phyloP scores from a whole-genome alignment of 805 yeast genomes.

The Candida ortonii region DNA sequence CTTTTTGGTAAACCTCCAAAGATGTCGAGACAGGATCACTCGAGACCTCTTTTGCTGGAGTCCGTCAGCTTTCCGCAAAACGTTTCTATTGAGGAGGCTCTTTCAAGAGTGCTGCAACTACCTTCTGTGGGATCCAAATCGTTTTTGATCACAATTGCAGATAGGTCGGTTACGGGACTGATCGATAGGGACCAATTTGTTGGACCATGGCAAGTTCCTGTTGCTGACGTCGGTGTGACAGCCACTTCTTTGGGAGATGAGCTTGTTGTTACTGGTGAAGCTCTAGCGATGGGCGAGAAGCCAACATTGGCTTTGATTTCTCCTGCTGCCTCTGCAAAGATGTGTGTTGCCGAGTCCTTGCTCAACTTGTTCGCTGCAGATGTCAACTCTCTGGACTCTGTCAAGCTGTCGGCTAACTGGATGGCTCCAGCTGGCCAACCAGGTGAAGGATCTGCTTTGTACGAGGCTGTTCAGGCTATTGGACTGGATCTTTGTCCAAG shows the following conservation, averaged over 20 bases:
- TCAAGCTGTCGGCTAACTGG: conserved; percentile 96
- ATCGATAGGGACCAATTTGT: conserved; percentile 98
- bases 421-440: conserved; percentile 95
- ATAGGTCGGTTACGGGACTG: conserved; percentile 94
- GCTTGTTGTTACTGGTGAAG: conserved; percentile 83
- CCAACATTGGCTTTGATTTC: conserved; percentile 87
- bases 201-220: conserved; percentile 99
- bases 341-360: conserved; percentile 93
- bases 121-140: conserved; percentile 96
- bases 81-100: conserved; percentile 56
- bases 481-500: conserved; percentile 94
- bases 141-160: conserved; percentile 96
- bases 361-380: conserved; percentile 89
- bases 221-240: conserved; percentile 96
- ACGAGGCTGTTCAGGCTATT: conserved; percentile 95
- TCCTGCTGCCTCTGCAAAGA: conserved; percentile 88
- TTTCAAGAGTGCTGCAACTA: conserved; percentile 76
- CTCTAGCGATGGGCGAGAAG: conserved; percentile 95
- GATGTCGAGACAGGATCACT: conserved; percentile 72
- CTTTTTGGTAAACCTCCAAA: conserved; percentile 97
- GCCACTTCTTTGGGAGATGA: conserved; percentile 81
- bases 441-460: conserved; percentile 93
- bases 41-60: conserved; percentile 54
- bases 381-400: conserved; percentile 64
- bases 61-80: conserved; percentile 33